Percentiles rank a stretch among this genome's conserved stretches.
Conservation (phyloP, 2,329 filamentous ascomycete species). For the Botrytis tulipae region DNA sequence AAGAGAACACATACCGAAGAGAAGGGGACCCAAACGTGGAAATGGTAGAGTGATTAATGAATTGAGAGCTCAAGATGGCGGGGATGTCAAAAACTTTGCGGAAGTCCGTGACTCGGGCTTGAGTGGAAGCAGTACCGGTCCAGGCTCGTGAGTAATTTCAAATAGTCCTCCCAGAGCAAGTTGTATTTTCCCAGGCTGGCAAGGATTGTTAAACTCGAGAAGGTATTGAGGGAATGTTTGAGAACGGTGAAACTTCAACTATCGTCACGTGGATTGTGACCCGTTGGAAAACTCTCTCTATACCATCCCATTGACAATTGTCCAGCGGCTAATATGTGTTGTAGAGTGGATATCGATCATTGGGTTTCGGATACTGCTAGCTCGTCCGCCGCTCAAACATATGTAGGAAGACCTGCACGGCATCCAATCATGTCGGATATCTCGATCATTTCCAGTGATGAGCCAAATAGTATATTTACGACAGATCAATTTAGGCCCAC, state of each 20-base stretch:
- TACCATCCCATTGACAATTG: not conserved
- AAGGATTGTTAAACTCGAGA: not conserved
- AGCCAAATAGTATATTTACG: conserved; percentile 40
- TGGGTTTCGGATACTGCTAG: conserved; percentile 30
- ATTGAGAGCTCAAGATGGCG: conserved; percentile 51
- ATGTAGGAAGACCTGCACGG: conserved; percentile 24
- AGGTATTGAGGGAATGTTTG: not conserved
- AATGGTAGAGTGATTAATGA: conserved; percentile 63
- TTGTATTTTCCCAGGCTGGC: no score
- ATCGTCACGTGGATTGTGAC: not conserved
- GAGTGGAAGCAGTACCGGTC: conserved; percentile 28
- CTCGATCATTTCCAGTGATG: conserved; percentile 41
- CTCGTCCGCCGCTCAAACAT: conserved; percentile 27
- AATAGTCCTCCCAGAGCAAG: not conserved
- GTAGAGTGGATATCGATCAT: conserved; percentile 29
- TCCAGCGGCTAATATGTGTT: not conserved
- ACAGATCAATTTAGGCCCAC: conserved; percentile 46
- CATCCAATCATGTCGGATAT: conserved; percentile 38
- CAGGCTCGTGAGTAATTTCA: conserved; percentile 30
- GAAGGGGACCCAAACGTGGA: conserved; percentile 62
- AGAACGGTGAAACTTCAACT: not conserved
- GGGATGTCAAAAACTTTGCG: conserved; percentile 38
- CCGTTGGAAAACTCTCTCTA: not conserved
- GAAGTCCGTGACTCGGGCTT: conserved; percentile 34
- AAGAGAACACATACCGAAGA: conserved; percentile 62